Evolutionary conservation across 2,329 filamentous ascomycete genomes (phyloP).

Genomic region (Didymella exigua): DNA sequence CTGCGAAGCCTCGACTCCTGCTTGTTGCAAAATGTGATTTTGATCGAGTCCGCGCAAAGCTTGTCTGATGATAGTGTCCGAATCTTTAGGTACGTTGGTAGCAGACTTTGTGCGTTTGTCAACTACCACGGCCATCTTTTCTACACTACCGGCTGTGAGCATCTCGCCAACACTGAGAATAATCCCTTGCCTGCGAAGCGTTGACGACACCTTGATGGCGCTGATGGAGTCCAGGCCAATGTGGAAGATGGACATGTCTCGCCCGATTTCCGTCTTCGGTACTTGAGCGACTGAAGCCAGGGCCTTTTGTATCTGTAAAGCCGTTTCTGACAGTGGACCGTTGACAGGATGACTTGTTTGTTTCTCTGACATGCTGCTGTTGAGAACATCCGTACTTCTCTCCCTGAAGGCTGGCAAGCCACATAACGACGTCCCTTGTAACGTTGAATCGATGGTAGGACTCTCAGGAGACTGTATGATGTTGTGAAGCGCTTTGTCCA

Average conservation of each 20-base stretch:
- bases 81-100: neutral
- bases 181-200: slow-evolving; percentile 69
- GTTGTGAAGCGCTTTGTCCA: slow-evolving; percentile 65
- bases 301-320: slow-evolving; percentile 52
- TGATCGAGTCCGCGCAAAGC: slow-evolving; percentile 50
- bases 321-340: slow-evolving; percentile 38
- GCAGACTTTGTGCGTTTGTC: slow-evolving; percentile 17
- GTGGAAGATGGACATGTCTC: slow-evolving; percentile 74
- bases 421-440: slow-evolving; percentile 66
- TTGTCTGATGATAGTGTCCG: slow-evolving; percentile 5
- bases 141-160: slow-evolving; percentile 68
- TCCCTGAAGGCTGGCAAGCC: slow-evolving; percentile 59
- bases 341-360: neutral
- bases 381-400: neutral
- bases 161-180: slow-evolving; percentile 72
- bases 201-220: slow-evolving; percentile 78
- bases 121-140: slow-evolving; percentile 62
- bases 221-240: slow-evolving; percentile 91
- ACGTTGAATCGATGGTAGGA: slow-evolving; percentile 61
- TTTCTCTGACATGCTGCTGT: neutral
- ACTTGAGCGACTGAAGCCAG: slow-evolving; percentile 65
- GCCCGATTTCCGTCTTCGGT: slow-evolving; percentile 62
- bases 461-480: slow-evolving; percentile 59
- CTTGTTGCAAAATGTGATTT: slow-evolving; percentile 45
- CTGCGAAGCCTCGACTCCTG: slow-evolving; percentile 52